A percentile compares a stretch with the other conserved stretches of the same genome.
Conservation (phyloP, 2,329 filamentous ascomycete genomes). For the Penicillium capsulatum region DNA sequence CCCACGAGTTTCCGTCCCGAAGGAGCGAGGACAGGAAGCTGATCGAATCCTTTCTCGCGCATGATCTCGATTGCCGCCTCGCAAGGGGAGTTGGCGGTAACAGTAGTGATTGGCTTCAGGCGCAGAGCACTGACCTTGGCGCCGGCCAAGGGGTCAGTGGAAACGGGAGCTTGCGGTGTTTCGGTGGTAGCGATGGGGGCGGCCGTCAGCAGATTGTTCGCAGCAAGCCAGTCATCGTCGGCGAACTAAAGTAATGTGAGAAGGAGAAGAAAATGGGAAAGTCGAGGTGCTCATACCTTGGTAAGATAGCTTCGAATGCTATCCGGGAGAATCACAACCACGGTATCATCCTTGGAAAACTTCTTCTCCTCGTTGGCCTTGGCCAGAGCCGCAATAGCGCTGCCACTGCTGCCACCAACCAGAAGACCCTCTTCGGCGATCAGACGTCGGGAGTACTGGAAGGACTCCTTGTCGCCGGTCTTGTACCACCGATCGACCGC, state of each 20-base stretch:
- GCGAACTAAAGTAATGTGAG: slow-evolving; percentile 60
- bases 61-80: slow-evolving; percentile 92
- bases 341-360: slow-evolving; percentile 76
- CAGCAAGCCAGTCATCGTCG: slow-evolving; percentile 97
- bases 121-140: slow-evolving; percentile 79
- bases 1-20: slow-evolving; percentile 73
- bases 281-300: slow-evolving; percentile 54
- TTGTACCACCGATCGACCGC: slow-evolving; percentile 95
- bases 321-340: slow-evolving; percentile 89
- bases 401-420: slow-evolving; percentile 89
- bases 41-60: slow-evolving; percentile 97
- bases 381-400: slow-evolving; percentile 78
- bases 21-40: slow-evolving; percentile 79
- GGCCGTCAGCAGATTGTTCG: slow-evolving; percentile 80
- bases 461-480: slow-evolving; percentile 88
- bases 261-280: neutral
- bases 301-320: slow-evolving; percentile 96
- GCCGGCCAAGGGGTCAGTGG: slow-evolving; percentile 66
- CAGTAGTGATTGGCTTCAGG: slow-evolving; percentile 88
- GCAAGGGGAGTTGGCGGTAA: slow-evolving; percentile 67
- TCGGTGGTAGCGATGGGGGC: slow-evolving; percentile 44
- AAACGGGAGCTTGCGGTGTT: slow-evolving; percentile 33
- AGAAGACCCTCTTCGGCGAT: slow-evolving; percentile 93
- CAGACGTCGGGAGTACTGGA: slow-evolving; percentile 79
- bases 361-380: slow-evolving; percentile 70